Percentiles rank a stretch among this genome's conserved stretches.
These are phyloP conservation scores for Tillandsia fasciculata DNA, from an alignment of 176 grass and related monocot species.

Conservation along the genomic window DNA sequence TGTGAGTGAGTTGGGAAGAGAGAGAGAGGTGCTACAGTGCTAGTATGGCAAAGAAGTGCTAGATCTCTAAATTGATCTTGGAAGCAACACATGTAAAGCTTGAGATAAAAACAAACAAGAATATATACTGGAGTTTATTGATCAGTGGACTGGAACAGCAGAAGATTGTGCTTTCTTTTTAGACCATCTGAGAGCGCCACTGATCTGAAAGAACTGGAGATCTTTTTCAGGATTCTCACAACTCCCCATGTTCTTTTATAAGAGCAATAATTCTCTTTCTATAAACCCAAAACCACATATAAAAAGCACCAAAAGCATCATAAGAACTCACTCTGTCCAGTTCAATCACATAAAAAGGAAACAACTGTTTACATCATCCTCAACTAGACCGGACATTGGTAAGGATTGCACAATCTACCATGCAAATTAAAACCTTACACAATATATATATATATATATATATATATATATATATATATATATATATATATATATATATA, in stretches of 20 bases:
- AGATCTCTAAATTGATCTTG: constrained; percentile 12
- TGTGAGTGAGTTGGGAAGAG: no score
- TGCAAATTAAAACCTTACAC: background rate
- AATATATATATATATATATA: background rate
- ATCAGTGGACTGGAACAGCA: constrained; percentile 9
- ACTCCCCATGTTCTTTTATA: constrained; percentile 10
- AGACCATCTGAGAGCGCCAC: background rate
- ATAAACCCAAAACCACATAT: constrained; percentile 21
- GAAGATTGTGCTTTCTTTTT: constrained; percentile 6
- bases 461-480: constrained; percentile 2
- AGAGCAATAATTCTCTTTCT: background rate
- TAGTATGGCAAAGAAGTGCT: background rate
- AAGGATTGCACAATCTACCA: constrained; percentile 7
- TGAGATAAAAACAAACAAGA: background rate
- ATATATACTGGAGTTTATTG: background rate
- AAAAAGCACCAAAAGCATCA: constrained; percentile 59
- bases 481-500: constrained; percentile 17
- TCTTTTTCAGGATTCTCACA: constrained; percentile 28
- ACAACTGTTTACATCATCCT: constrained; percentile 30
- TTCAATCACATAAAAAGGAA: constrained; percentile 95
- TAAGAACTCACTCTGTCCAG: constrained; percentile 57
- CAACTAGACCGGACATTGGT: constrained; percentile 27
- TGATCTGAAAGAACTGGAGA: constrained; percentile 7
- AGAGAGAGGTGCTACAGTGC: background rate
- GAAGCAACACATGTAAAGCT: constrained; percentile 1